A percentile compares a stretch with the other conserved stretches of the same genome.
These are phyloP conservation scores for Aspergillus alliaceus DNA, from an alignment of 2,329 filamentous ascomycete genomes.

Conservation along the genomic window DNA sequence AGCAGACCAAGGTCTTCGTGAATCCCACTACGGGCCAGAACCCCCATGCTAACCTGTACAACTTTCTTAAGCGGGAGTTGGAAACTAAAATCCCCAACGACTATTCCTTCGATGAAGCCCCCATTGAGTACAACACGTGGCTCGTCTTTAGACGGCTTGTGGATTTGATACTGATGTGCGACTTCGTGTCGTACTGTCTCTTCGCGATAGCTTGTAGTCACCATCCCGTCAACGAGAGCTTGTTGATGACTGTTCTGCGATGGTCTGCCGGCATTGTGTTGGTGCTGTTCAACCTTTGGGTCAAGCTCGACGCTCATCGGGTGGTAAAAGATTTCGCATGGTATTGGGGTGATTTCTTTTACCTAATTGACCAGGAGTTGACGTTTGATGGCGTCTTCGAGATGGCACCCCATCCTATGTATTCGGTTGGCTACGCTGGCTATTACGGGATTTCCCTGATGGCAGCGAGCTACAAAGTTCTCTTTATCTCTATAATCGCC, in stretches of 20 bases:
- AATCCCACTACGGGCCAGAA: slow-evolving; percentile 77
- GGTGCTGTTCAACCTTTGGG: slow-evolving; percentile 95
- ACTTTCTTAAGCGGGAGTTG: slow-evolving; percentile 80
- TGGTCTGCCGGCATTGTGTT: slow-evolving; percentile 78
- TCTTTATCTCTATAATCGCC: slow-evolving; percentile 94
- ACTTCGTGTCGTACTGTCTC: slow-evolving; percentile 94
- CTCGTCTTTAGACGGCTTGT: slow-evolving; percentile 92
- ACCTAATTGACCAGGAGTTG: slow-evolving; percentile 93
- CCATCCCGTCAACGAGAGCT: slow-evolving; percentile 69
- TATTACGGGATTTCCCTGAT: slow-evolving; percentile 99
- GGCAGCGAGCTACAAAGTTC: slow-evolving; percentile 94
- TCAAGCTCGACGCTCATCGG: slow-evolving; percentile 94
- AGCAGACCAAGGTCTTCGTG: slow-evolving; percentile 82
- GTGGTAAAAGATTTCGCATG: slow-evolving; percentile 99
- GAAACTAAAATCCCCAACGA: slow-evolving; percentile 93
- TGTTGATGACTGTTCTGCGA: slow-evolving; percentile 67
- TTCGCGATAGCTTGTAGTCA: slow-evolving; percentile 88
- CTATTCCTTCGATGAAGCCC: slow-evolving; percentile 89
- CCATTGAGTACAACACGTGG: slow-evolving; percentile 99
- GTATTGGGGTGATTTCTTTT: slow-evolving; percentile 99
- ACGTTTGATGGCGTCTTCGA: slow-evolving; percentile 99
- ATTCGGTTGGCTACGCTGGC: slow-evolving; percentile 94
- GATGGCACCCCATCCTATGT: slow-evolving; percentile 98
- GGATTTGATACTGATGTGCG: slow-evolving; percentile 97
- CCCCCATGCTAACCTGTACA: slow-evolving; percentile 78